phyloP scores from a whole-genome alignment of 805 yeast genomes.

The Candida ortonii region DNA sequence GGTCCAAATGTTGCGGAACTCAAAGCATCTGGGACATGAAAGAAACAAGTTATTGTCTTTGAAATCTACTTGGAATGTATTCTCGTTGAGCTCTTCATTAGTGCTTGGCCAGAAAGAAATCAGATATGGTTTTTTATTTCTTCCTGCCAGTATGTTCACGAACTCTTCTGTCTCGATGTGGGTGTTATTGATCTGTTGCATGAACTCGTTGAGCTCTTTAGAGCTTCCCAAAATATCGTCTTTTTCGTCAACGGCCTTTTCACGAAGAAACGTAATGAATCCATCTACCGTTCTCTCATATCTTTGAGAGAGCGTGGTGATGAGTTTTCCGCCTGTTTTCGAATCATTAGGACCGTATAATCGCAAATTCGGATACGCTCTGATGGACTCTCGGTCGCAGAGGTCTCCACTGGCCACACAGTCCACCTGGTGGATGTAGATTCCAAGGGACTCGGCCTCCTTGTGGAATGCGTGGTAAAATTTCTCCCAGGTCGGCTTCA shows the following conservation, averaged over 20 bases:
- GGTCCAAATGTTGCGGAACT: conserved; percentile 57
- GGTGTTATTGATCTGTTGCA: conserved; percentile 8
- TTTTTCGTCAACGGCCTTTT: conserved; percentile 43
- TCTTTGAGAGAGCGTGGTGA: conserved; percentile 46
- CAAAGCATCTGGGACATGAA: conserved; percentile 48
- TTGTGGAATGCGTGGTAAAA: conserved; percentile 50
- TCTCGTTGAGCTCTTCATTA: conserved; percentile 36
- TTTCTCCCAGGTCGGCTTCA: conserved; percentile 82
- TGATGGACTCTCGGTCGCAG: conserved; percentile 64
- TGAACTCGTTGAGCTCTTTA: conserved; percentile 35
- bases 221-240: conserved; percentile 44
- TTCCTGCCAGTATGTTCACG: conserved; percentile 50
- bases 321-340: conserved; percentile 35
- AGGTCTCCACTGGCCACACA: conserved; percentile 86
- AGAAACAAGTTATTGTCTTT: conserved; percentile 37
- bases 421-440: conserved; percentile 73
- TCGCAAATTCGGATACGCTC: conserved; percentile 66
- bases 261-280: conserved; percentile 51
- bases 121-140: conserved; percentile 46
- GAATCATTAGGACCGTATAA: conserved; percentile 60
- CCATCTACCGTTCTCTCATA: conserved; percentile 46
- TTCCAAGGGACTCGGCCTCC: conserved; percentile 45
- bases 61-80: conserved; percentile 33
- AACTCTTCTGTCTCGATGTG: conserved; percentile 38
- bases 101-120: conserved; percentile 67